These are phyloP conservation scores for Thraustochytrium striatum DNA, from an alignment of 352 stramenopile species.

Conservation along the genomic window DNA sequence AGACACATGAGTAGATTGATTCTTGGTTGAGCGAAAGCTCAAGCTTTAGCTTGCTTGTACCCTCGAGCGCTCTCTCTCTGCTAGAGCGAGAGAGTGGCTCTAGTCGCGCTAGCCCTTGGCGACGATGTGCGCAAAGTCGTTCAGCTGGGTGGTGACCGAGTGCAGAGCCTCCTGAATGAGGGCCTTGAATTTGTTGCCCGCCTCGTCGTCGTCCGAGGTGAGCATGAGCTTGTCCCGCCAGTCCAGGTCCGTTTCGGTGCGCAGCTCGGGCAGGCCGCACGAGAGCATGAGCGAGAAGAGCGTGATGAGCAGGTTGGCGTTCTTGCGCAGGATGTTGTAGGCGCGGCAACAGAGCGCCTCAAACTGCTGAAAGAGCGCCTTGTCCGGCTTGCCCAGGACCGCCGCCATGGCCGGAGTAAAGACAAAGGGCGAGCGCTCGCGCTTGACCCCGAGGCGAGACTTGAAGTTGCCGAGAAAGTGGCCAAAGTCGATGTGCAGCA, in stretches of 20 bases:
- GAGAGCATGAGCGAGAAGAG: conserved; percentile 58
- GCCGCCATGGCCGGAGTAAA: conserved; percentile 81
- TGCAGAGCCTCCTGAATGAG: conserved; percentile 49
- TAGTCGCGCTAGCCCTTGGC: too few relatives aligned
- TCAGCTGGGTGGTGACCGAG: conserved; percentile 39
- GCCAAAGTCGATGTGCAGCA: conserved; percentile 95
- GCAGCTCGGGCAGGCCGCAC: conserved; percentile 57
- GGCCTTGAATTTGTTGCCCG: conserved; percentile 52
- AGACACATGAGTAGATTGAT: too few relatives aligned
- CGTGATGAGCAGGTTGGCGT: conserved; percentile 56
- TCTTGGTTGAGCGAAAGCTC: too few relatives aligned
- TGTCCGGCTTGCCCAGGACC: conserved; percentile 72
- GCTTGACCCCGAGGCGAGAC: conserved; percentile 80
- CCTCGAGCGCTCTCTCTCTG: too few relatives aligned
- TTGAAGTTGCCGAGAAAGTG: conserved; percentile 93
- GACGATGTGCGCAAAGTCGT: conserved; percentile 50
- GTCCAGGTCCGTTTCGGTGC: conserved; percentile 53
- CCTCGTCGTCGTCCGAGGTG: conserved; percentile 51
- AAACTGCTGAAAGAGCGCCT: conserved; percentile 70
- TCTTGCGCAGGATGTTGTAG: conserved; percentile 55
- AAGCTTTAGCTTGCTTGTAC: too few relatives aligned
- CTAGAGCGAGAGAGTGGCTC: too few relatives aligned
- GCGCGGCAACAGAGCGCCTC: conserved; percentile 52
- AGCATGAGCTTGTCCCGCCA: conserved; percentile 56
- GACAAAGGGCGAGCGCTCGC: conserved; percentile 82